Evolutionary conservation across 257 asterid species (phyloP).

Genomic region (Solanum acaule): DNA sequence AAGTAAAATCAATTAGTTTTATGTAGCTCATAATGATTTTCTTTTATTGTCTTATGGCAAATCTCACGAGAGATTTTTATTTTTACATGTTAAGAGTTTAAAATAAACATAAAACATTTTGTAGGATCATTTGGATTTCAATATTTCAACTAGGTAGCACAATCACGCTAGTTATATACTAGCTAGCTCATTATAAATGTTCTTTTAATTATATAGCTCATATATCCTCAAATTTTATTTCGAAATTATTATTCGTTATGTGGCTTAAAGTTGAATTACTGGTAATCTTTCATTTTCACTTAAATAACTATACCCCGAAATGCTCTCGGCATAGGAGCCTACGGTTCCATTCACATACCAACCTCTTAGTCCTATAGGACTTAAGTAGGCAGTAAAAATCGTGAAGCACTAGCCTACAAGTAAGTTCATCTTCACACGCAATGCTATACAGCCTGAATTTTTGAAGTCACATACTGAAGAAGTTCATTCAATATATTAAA

Average conservation of each 20-base stretch:
- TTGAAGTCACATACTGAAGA: neutral
- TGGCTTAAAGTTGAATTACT: neutral
- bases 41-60: neutral
- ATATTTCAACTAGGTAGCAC: neutral
- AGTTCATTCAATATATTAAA: too few species aligned
- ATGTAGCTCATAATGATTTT: neutral
- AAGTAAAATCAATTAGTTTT: neutral
- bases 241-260: neutral
- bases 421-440: neutral
- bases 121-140: neutral
- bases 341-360: too few species aligned
- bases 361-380: neutral
- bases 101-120: neutral
- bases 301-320: neutral
- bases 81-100: neutral
- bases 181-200: too few species aligned
- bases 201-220: neutral
- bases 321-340: neutral
- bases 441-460: neutral
- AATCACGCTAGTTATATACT: neutral
- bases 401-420: neutral
- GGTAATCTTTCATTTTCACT: too few species aligned
- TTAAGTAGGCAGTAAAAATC: neutral
- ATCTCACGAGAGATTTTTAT: neutral
- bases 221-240: neutral